Percentiles rank a stretch among this genome's conserved stretches.
Evolutionary conservation across 1,284 basidiomycete species (phyloP).

Genomic region (Grifola frondosa): DNA sequence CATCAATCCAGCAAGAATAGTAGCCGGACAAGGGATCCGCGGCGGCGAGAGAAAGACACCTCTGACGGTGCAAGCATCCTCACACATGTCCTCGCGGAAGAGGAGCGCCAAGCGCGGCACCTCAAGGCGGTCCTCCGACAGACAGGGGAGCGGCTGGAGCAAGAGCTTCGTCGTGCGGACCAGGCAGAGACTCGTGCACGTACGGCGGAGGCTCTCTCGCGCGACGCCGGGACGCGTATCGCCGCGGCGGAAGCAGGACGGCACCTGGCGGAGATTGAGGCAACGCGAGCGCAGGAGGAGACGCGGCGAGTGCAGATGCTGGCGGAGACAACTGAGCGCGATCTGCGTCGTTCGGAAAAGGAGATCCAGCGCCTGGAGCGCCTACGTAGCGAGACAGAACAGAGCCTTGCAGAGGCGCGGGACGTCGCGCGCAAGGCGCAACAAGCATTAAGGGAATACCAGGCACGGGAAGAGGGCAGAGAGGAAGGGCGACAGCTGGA

Average conservation of each 20-base stretch:
- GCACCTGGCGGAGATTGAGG: conserved; percentile 46
- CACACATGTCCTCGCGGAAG: conserved; percentile 54
- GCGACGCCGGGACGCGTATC: conserved; percentile 40
- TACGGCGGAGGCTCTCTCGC: conserved; percentile 49
- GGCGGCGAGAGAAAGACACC: conserved; percentile 17
- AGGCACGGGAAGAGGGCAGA: conserved; percentile 46
- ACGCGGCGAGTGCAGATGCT: conserved; percentile 47
- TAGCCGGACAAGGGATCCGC: conserved; percentile 10
- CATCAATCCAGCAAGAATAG: too few species aligned
- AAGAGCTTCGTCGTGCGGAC: conserved; percentile 54
- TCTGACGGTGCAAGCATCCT: conserved; percentile 35
- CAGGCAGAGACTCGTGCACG: conserved; percentile 51
- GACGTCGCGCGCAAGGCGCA: conserved; percentile 48
- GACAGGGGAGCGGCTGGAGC: conserved; percentile 55
- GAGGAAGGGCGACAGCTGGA: conserved; percentile 42
- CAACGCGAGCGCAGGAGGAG: conserved; percentile 48
- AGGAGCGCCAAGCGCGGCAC: conserved; percentile 57
- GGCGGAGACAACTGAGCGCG: conserved; percentile 49
- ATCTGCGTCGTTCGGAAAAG: conserved; percentile 42
- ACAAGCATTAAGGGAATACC: conserved; percentile 44
- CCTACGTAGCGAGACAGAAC: conserved; percentile 49
- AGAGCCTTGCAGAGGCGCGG: conserved; percentile 45
- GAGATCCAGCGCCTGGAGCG: conserved; percentile 44
- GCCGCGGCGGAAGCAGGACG: conserved; percentile 46
- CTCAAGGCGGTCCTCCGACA: conserved; percentile 55